Conservation (phyloP, 805 yeast species). For the Wickerhamiella azymoides region DNA sequence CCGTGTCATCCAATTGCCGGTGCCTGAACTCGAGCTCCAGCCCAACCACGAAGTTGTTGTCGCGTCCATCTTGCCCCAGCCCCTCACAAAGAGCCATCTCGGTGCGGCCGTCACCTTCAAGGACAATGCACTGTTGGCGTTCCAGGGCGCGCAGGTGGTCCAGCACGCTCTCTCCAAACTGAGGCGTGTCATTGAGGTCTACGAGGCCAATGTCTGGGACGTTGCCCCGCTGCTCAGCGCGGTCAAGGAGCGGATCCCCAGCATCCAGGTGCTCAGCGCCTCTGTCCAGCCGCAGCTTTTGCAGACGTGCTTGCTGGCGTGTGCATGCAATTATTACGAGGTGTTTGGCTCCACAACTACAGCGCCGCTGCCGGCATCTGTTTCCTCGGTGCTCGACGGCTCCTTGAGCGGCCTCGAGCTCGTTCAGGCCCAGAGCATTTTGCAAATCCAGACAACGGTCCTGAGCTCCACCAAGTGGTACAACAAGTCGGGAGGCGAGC, state of each 20-base stretch:
- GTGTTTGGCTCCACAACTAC: conserved; percentile 6
- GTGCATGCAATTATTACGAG: conserved; percentile 7
- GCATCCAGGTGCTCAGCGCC: conserved; percentile 16
- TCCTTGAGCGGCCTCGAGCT: conserved; percentile 17
- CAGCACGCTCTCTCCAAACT: conserved; percentile 42
- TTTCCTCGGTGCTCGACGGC: conserved; percentile 1
- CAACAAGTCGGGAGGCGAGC: conserved; percentile 35
- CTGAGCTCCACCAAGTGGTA: conserved; percentile 63
- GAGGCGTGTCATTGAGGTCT: conserved; percentile 27
- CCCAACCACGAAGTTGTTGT: conserved; percentile 31
- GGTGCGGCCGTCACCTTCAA: conserved; percentile 40
- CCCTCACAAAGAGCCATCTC: conserved; percentile 44
- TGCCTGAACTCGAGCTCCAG: conserved; percentile 30
- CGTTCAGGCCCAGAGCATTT: conserved; percentile 28
- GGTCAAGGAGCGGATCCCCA: conserved; percentile 26
- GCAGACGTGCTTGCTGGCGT: conserved; percentile 10
- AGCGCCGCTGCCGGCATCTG: conserved; percentile 9
- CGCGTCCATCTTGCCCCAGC: conserved; percentile 51
- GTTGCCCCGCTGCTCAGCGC: conserved; percentile 25
- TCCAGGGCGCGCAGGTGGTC: conserved; percentile 48
- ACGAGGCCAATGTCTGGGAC: conserved; percentile 32
- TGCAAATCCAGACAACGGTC: conserved; percentile 45
- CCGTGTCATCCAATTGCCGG: conserved; percentile 41
- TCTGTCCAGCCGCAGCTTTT: conserved; percentile 10
- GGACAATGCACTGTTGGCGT: conserved; percentile 40